Evolutionary conservation across 139 green algal species (phyloP), one percentile per base, ranked within the genome.

Genomic region (Choricystis sp.): DNA sequence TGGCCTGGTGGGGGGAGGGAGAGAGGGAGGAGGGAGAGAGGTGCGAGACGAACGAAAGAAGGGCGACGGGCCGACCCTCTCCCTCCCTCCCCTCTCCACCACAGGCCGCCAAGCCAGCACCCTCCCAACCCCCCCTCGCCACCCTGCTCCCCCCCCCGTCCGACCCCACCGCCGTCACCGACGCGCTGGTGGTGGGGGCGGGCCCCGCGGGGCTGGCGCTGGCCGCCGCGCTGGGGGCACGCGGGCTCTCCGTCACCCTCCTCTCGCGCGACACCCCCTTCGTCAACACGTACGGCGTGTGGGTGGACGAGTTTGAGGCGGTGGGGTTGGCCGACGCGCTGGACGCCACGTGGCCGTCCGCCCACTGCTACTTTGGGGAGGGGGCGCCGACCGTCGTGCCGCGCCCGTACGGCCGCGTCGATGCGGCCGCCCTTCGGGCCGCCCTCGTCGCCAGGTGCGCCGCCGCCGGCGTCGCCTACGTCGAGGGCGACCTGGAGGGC

Each of bases 221-320:
- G 40, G 40, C 40, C 9, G 40, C 16, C 40, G 40, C 9, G 16
- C 40, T 52, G 40, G 40, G 40, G 9, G 9, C 9, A 16, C 9
- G 9, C 9, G 40, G 40, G 40, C 40, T 52, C 9, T 21, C 9
- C 9, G 40, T 52, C 40, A 16, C 40, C 40, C 16, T 52, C 9
- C 9, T 52, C 40, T 9, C 9, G 9, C 40, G 40, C 9, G 40
- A 52, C 40, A 16, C 9, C 9, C 40, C 40, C 9, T 52, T 52
- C 40, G 16, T 85, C 2, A 98, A 98, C 73, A 99, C 98, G 68
- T 99, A 97, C 66, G 93, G 93, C 31, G 93, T 98, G 19, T 99
- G 93, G 93, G 69, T 90, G 2, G 93, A 99, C 61, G 93, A 99
- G 77, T 97, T 99, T 61, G 77, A 91, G 65, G 83, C 79, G 0